These are phyloP conservation scores for Dimocarpus longan DNA, from an alignment of 345 rosid genomes.

Conservation along the genomic window DNA sequence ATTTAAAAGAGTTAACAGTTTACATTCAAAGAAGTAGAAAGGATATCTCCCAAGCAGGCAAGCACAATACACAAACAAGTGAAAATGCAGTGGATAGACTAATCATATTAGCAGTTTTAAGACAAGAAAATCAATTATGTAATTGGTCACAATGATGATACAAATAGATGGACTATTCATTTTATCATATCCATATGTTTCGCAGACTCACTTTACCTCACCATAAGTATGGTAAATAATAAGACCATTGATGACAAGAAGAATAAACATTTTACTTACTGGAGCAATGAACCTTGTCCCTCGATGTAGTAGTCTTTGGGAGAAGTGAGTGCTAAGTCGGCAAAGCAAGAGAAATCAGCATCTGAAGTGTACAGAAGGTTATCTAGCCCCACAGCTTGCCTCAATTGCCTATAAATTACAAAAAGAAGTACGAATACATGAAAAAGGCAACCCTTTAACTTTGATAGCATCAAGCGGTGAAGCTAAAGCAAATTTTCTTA, in stretches of 20 bases:
- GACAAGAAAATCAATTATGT: not conserved
- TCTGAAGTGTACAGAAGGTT: constrained; percentile 96
- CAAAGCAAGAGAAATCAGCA: constrained; percentile 98
- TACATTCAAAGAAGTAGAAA: too few relatives aligned
- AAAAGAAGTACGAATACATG: constrained; percentile 5
- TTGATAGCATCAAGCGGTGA: not conserved
- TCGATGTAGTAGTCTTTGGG: constrained; percentile 94
- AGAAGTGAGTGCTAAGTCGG: constrained; percentile 88
- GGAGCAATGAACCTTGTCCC: constrained; percentile 96
- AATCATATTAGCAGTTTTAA: not conserved
- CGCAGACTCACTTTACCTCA: not conserved
- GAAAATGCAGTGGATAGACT: not conserved
- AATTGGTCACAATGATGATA: not conserved
- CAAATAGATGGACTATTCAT: not conserved
- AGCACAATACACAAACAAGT: too few relatives aligned
- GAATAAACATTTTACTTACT: constrained; percentile 53
- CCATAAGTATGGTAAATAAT: not conserved
- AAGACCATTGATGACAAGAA: not conserved
- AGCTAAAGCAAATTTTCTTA: not conserved
- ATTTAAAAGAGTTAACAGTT: not conserved
- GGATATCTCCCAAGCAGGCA: too few relatives aligned
- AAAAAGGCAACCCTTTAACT: not conserved
- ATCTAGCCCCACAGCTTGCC: constrained; percentile 79
- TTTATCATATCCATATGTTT: not conserved
- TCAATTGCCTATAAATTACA: constrained; percentile 62